phyloP scores from a whole-genome alignment of 2,329 filamentous ascomycete genomes.

The Paracoccidioides lutzii region DNA sequence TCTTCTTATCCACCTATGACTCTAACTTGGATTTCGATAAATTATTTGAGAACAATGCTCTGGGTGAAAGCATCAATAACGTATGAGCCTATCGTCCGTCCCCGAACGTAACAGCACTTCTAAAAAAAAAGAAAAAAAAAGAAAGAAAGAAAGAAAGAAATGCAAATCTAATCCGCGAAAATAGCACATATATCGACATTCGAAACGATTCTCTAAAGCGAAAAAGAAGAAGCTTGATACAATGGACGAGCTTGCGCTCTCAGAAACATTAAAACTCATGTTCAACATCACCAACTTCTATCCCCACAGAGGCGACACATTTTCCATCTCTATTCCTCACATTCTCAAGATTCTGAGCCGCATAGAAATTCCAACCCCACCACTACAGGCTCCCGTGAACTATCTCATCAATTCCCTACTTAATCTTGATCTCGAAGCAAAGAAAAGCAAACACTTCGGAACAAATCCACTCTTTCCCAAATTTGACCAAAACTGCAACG shows the following conservation, averaged over 20 bases:
- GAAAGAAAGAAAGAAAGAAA: no score
- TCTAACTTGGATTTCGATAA: slow-evolving; percentile 53
- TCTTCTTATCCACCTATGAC: slow-evolving; percentile 70
- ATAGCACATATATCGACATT: slow-evolving; percentile 57
- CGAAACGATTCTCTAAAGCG: slow-evolving; percentile 39
- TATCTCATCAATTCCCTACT: slow-evolving; percentile 68
- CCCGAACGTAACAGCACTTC: background rate
- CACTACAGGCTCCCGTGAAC: slow-evolving; percentile 59
- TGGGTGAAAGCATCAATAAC: slow-evolving; percentile 55
- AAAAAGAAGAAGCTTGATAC: slow-evolving; percentile 23
- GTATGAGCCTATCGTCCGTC: slow-evolving; percentile 15
- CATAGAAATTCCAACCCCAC: slow-evolving; percentile 47
- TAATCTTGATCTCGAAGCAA: slow-evolving; percentile 56
- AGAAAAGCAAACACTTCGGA: slow-evolving; percentile 34
- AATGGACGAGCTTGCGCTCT: slow-evolving; percentile 64
- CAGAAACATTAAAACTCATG: slow-evolving; percentile 72
- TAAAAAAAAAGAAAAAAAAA: no score
- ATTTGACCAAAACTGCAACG: slow-evolving; percentile 45
- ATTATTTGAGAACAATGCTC: slow-evolving; percentile 51
- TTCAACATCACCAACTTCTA: slow-evolving; percentile 78
- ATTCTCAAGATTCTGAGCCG: slow-evolving; percentile 57
- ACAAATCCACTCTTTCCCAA: slow-evolving; percentile 53
- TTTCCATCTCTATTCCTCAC: slow-evolving; percentile 54
- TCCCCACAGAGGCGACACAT: slow-evolving; percentile 46
- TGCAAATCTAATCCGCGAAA: background rate